These are phyloP conservation scores for Aureococcus anophagefferens DNA, from an alignment of 108 stramenopile genomes.

Conservation along the genomic window DNA sequence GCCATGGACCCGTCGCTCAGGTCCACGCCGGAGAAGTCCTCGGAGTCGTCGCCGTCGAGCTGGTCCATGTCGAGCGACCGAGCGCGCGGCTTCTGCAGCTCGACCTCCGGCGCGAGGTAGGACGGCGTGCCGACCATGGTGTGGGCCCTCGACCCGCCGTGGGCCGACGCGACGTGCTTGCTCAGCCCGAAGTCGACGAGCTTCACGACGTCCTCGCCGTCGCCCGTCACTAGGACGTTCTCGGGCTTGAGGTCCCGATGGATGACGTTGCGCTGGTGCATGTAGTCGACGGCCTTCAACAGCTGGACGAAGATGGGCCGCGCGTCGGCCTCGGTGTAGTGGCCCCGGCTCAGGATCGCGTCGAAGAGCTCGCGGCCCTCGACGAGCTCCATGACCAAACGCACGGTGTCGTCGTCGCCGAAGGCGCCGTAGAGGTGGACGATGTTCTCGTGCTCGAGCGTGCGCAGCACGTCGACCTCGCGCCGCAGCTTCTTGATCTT, in stretches of 20 bases:
- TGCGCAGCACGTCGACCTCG: slow-evolving; percentile 42
- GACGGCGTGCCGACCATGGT: slow-evolving; percentile 31
- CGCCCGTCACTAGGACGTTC: slow-evolving; percentile 45
- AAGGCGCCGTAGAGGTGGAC: slow-evolving; percentile 61
- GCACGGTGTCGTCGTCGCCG: slow-evolving; percentile 47
- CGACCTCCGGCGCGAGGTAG: slow-evolving; percentile 32
- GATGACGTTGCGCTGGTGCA: slow-evolving; percentile 63
- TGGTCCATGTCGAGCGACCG: too few relatives aligned
- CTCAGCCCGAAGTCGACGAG: slow-evolving; percentile 66
- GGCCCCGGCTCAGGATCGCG: slow-evolving; percentile 31
- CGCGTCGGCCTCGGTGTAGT: slow-evolving; percentile 46
- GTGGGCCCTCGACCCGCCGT: slow-evolving; percentile 9
- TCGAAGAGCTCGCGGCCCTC: slow-evolving; percentile 60
- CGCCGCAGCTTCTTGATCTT: background rate
- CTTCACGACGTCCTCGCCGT: slow-evolving; percentile 24
- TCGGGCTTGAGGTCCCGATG: slow-evolving; percentile 79
- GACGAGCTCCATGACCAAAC: slow-evolving; percentile 61
- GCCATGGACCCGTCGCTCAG: background rate
- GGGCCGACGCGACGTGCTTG: slow-evolving; percentile 6
- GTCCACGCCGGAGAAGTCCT: background rate
- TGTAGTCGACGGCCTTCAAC: slow-evolving; percentile 51
- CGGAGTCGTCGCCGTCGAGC: too few relatives aligned
- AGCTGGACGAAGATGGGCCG: slow-evolving; percentile 50
- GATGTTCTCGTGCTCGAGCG: slow-evolving; percentile 59
- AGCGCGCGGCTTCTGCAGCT: background rate